A percentile compares a stretch with the other conserved stretches of the same genome.
Evolutionary conservation across 1,284 basidiomycete genomes (phyloP).

Genomic region (Trametes sp.): DNA sequence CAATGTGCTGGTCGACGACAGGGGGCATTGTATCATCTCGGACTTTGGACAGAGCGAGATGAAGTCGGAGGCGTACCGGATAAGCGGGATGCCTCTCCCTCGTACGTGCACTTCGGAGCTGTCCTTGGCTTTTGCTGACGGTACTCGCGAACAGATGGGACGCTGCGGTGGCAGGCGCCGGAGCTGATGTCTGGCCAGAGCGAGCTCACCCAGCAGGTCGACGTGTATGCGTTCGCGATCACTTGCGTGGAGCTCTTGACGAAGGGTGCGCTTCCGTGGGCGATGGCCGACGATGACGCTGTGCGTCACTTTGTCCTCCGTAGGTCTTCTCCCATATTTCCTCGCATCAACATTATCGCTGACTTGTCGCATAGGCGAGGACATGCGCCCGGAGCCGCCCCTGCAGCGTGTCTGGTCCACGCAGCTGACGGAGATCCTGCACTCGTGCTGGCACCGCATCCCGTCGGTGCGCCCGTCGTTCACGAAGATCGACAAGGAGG

Average conservation of each 20-base stretch:
- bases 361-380: conserved; percentile 65
- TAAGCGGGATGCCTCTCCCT: conserved; percentile 59
- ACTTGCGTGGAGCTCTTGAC: conserved; percentile 73
- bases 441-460: conserved; percentile 57
- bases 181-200: conserved; percentile 66
- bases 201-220: conserved; percentile 62
- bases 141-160: conserved; percentile 52
- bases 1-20: conserved; percentile 78
- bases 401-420: conserved; percentile 36
- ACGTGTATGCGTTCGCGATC: conserved; percentile 80
- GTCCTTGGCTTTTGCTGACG: conserved; percentile 4
- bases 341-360: no score
- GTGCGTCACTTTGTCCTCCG: conserved; percentile 68
- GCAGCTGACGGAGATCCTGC: conserved; percentile 49
- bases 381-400: conserved; percentile 62
- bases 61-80: conserved; percentile 69
- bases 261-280: conserved; percentile 71
- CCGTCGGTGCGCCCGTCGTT: conserved; percentile 58
- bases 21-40: conserved; percentile 70
- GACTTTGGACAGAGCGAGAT: conserved; percentile 85
- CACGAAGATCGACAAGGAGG: conserved; percentile 47
- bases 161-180: conserved; percentile 76
- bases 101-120: conserved; percentile 49
- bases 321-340: no score
- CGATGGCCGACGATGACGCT: conserved; percentile 60